Percentiles rank a stretch among this genome's conserved stretches.
Conservation (phyloP, 768 basidiomycete genomes). For the Leccinum disarticulatum region DNA sequence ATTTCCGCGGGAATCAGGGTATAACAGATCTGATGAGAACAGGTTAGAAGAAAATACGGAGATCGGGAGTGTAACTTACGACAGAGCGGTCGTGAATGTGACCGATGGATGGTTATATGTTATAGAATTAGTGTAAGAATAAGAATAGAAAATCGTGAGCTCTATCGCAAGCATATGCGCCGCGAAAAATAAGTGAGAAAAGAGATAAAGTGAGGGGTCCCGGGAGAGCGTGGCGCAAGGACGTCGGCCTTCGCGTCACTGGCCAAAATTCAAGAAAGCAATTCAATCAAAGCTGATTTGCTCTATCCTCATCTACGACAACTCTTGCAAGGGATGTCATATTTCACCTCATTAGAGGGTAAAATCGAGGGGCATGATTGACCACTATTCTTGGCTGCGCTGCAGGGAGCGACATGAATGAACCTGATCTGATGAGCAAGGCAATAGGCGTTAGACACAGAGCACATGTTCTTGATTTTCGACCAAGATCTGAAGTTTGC, state of each 20-base stretch:
- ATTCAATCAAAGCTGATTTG: neutral
- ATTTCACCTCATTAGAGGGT: fast-evolving
- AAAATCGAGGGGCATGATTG: neutral
- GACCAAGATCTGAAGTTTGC: constrained; percentile 6
- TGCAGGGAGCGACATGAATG: neutral
- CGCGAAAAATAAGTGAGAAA: neutral
- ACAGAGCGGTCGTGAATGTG: neutral
- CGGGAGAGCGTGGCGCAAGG: neutral
- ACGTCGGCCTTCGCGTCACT: neutral
- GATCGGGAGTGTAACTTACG: constrained; percentile 5
- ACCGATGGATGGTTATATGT: neutral
- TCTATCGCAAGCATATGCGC: neutral
- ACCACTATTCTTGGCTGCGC: neutral
- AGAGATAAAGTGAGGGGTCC: neutral
- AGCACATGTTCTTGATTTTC: constrained; percentile 20
- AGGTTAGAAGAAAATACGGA: neutral
- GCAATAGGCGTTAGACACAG: constrained; percentile 9
- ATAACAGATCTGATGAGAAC: constrained; percentile 4
- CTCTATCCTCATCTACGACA: constrained; percentile 11
- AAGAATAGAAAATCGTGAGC: neutral
- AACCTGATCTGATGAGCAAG: neutral
- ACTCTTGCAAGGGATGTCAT: constrained; percentile 5
- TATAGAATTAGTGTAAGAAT: neutral
- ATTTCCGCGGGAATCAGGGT: neutral
- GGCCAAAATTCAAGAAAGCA: neutral